These are phyloP conservation scores for Leishmania lainsoni DNA, from an alignment of 208 protist genomes.

Conservation along the genomic window DNA sequence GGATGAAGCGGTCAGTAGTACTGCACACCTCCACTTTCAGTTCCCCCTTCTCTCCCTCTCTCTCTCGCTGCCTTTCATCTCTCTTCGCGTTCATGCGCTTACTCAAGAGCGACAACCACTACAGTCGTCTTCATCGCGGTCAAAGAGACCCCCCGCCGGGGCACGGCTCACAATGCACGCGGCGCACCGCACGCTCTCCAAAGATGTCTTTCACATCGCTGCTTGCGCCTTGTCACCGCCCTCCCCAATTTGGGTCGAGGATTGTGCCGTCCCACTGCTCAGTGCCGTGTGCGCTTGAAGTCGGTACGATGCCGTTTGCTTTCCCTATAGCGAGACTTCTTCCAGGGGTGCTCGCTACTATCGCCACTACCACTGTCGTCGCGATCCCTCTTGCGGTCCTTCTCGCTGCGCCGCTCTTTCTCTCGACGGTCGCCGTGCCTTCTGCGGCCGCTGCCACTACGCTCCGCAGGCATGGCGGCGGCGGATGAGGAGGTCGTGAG, in stretches of 20 bases:
- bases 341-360: background rate
- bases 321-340: background rate
- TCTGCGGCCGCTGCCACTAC: background rate
- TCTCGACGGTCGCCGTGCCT: background rate
- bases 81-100: background rate
- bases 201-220: background rate
- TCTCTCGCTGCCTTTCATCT: background rate
- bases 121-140: background rate
- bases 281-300: background rate
- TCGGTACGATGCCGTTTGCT: constrained; percentile 1
- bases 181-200: background rate
- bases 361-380: background rate
- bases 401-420: background rate
- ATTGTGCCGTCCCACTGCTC: background rate
- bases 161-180: background rate
- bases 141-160: background rate
- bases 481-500: background rate
- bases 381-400: background rate
- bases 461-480: background rate
- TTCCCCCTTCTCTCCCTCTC: background rate
- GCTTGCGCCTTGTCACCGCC: no score
- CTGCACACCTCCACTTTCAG: background rate
- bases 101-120: background rate
- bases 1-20: background rate
- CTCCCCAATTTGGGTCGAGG: no score